Conservation (phyloP, 1,284 basidiomycete species). For the Cutaneotrichosporon sp. region DNA sequence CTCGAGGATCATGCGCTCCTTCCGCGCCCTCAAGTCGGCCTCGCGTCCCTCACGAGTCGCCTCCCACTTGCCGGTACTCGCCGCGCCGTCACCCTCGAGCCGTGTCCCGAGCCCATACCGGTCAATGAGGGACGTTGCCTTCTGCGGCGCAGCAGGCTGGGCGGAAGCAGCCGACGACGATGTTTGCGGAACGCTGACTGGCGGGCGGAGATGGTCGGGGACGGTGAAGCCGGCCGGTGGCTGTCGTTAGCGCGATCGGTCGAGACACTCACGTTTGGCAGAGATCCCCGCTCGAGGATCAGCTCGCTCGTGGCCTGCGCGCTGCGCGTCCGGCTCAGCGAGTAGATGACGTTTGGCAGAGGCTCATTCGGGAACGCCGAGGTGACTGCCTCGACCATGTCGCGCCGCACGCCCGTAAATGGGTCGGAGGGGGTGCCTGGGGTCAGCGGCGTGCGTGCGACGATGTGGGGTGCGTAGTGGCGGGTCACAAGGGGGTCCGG, state of each 20-base stretch:
- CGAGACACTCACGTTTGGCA: conserved; percentile 37
- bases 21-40: conserved; percentile 36
- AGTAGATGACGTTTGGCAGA: conserved; percentile 42
- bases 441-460: conserved; percentile 6
- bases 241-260: conserved; percentile 5
- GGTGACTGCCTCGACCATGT: conserved; percentile 47
- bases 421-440: conserved; percentile 18
- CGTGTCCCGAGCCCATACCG: conserved; percentile 29
- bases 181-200: not conserved
- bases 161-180: conserved; percentile 2
- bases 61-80: conserved; percentile 33
- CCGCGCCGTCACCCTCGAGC: conserved; percentile 19
- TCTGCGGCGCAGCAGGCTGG: conserved; percentile 8
- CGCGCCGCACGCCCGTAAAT: conserved; percentile 33
- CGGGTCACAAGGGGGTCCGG: not conserved
- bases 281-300: conserved; percentile 41
- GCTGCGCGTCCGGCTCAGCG: conserved; percentile 43
- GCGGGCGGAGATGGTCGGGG: conserved; percentile 16
- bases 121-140: conserved; percentile 33
- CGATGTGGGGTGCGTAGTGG: not conserved
- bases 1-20: conserved; percentile 46
- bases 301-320: conserved; percentile 46
- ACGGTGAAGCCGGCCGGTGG: conserved; percentile 12
- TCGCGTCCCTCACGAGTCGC: conserved; percentile 42
- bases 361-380: conserved; percentile 46